Percentiles rank a stretch among this genome's conserved stretches.
phyloP scores from a whole-genome alignment of 1,284 basidiomycete species.

The Apiotrichum siamense region DNA sequence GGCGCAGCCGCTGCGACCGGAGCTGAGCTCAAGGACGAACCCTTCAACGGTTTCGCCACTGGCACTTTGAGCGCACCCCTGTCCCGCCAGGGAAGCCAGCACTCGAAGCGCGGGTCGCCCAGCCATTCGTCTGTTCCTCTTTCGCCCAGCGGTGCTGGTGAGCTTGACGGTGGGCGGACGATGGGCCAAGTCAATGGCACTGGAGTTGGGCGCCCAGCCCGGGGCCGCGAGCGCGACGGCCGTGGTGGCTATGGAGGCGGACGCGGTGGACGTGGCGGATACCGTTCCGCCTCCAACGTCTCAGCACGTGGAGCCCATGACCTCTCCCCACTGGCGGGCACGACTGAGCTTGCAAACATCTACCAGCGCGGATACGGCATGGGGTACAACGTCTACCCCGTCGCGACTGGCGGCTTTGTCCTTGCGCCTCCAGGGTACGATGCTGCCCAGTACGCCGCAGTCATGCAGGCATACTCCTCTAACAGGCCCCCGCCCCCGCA shows the following conservation, averaged over 20 bases:
- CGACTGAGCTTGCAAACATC: constrained; percentile 12
- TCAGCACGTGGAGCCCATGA: constrained; percentile 22
- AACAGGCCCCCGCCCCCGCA: constrained; percentile 52
- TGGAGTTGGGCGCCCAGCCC: constrained; percentile 21
- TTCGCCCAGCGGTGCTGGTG: neutral
- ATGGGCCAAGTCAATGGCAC: constrained; percentile 17
- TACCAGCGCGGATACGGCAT: constrained; percentile 25
- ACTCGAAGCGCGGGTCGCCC: constrained; percentile 19
- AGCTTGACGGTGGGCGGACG: constrained; percentile 22
- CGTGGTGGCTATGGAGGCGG: constrained; percentile 20
- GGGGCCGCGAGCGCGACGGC: constrained; percentile 27
- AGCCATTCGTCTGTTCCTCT: constrained; percentile 4
- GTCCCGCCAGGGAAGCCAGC: constrained; percentile 25
- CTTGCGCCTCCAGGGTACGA: constrained; percentile 14
- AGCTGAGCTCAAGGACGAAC: constrained; percentile 1
- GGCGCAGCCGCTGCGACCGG: constrained; percentile 3
- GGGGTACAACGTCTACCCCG: constrained; percentile 27
- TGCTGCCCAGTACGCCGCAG: constrained; percentile 1
- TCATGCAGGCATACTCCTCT: constrained; percentile 6
- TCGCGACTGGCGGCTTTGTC: constrained; percentile 14
- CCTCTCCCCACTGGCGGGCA: constrained; percentile 10
- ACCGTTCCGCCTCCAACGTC: neutral
- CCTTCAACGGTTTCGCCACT: constrained; percentile 2
- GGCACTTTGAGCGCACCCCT: constrained; percentile 17
- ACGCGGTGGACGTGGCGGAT: neutral